Evolutionary conservation across 1,284 basidiomycete species (phyloP).

Genomic region (Tylopilus orsonianus): DNA sequence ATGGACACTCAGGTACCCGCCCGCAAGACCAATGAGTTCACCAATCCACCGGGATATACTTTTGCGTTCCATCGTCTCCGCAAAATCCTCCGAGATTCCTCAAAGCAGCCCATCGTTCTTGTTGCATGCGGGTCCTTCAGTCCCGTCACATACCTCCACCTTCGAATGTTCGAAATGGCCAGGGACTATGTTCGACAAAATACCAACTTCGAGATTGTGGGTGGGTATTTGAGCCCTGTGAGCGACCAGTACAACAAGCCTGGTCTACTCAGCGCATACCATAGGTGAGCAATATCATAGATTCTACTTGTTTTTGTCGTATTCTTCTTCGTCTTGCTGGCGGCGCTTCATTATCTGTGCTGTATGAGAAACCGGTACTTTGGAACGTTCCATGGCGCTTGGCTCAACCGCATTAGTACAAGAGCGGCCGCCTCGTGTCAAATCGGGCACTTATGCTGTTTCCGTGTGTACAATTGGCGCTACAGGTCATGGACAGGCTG

Average conservation of each 20-base stretch:
- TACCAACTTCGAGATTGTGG: constrained; percentile 91
- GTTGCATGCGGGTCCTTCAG: constrained; percentile 83
- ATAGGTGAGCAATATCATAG: constrained; percentile 58
- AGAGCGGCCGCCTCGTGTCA: constrained; percentile 23
- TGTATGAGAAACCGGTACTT: constrained; percentile 13
- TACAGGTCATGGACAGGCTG: constrained; percentile 6
- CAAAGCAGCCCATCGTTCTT: constrained; percentile 72
- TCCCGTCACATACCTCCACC: constrained; percentile 79
- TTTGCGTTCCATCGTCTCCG: constrained; percentile 67
- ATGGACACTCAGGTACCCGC: constrained; percentile 29
- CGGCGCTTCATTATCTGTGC: not conserved
- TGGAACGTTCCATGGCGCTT: not conserved
- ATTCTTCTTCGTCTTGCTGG: constrained; percentile 1
- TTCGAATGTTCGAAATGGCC: constrained; percentile 98
- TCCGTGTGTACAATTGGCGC: constrained; percentile 1
- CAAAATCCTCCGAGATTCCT: constrained; percentile 55
- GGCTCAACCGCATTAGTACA: constrained; percentile 11
- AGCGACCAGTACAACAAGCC: constrained; percentile 92
- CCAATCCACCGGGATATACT: constrained; percentile 60
- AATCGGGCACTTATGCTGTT: constrained; percentile 2
- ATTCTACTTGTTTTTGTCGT: not conserved
- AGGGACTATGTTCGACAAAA: constrained; percentile 93
- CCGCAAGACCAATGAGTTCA: constrained; percentile 34
- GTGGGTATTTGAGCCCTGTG: constrained; percentile 93
- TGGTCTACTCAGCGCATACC: constrained; percentile 76